Evolutionary conservation across 2,329 filamentous ascomycete genomes (phyloP).

Genomic region (Aureobasidium namibiae): DNA sequence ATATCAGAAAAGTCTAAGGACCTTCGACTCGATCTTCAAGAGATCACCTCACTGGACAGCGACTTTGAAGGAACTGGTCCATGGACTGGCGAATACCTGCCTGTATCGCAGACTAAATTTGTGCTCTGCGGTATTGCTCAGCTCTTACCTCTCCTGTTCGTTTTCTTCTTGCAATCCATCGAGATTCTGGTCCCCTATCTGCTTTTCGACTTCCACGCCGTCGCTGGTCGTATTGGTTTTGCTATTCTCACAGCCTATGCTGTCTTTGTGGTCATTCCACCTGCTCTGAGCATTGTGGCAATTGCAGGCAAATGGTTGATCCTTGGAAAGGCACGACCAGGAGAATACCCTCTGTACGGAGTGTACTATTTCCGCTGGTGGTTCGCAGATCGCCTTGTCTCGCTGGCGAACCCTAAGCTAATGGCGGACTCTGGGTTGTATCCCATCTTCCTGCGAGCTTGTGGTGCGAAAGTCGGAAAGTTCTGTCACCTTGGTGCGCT

Average conservation of each 20-base stretch:
- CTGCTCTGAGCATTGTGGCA: neutral
- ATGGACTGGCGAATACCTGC: neutral
- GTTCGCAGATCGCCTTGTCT: neutral
- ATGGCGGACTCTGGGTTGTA: neutral
- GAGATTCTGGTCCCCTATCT: neutral
- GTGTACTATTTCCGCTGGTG: conserved; percentile 1
- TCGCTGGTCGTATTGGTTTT: neutral
- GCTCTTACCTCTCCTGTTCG: neutral
- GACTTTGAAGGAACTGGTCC: neutral
- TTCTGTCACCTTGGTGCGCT: neutral
- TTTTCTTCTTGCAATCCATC: conserved; percentile 1
- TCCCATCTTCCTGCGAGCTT: neutral
- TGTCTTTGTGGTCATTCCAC: neutral
- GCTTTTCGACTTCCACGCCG: neutral
- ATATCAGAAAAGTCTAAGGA: neutral
- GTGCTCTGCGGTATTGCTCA: neutral
- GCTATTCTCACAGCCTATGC: neutral
- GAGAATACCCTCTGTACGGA: neutral
- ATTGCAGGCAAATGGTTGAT: neutral
- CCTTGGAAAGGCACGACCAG: neutral
- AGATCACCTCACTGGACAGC: neutral
- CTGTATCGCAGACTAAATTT: neutral
- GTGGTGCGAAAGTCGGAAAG: neutral
- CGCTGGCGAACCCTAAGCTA: neutral
- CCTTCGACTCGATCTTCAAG: neutral